Evolutionary conservation across 352 stramenopile genomes (phyloP).

Genomic region (Blastocystis sp.): DNA sequence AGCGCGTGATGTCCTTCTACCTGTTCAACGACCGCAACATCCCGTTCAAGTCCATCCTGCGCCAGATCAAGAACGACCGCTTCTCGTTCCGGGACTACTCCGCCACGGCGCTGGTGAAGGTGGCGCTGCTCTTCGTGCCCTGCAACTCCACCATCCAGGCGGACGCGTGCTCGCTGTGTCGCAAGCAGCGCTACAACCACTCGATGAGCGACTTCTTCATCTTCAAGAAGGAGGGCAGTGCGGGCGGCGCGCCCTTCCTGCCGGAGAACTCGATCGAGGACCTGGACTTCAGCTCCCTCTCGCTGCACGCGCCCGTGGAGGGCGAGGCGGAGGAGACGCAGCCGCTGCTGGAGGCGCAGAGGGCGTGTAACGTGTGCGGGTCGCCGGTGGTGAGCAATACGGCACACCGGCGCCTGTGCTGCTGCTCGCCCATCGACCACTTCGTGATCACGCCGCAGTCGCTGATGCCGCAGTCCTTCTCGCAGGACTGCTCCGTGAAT

Average conservation of each 20-base stretch:
- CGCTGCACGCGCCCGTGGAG: neutral
- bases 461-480: slow-evolving; percentile 67
- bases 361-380: neutral
- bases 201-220: slow-evolving; percentile 59
- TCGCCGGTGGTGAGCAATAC: neutral
- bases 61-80: neutral
- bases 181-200: slow-evolving; percentile 5
- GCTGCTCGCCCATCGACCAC: slow-evolving; percentile 38
- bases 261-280: slow-evolving; percentile 21
- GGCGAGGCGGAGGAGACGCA: slow-evolving; percentile 1
- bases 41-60: slow-evolving; percentile 51
- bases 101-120: neutral
- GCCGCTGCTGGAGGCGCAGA: neutral
- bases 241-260: neutral
- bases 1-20: slow-evolving; percentile 30
- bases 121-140: slow-evolving; percentile 49
- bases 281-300: slow-evolving; percentile 37
- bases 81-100: slow-evolving; percentile 35
- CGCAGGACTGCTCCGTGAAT: slow-evolving; percentile 16
- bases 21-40: slow-evolving; percentile 56
- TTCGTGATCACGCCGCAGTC: slow-evolving; percentile 66
- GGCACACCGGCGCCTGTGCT: neutral
- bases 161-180: slow-evolving; percentile 35
- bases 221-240: neutral
- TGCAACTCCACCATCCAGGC: slow-evolving; percentile 58